A percentile compares a stretch with the other conserved stretches of the same genome.
phyloP scores from a whole-genome alignment of 2,329 filamentous ascomycete genomes.

The Zymoseptoria crescenta region DNA sequence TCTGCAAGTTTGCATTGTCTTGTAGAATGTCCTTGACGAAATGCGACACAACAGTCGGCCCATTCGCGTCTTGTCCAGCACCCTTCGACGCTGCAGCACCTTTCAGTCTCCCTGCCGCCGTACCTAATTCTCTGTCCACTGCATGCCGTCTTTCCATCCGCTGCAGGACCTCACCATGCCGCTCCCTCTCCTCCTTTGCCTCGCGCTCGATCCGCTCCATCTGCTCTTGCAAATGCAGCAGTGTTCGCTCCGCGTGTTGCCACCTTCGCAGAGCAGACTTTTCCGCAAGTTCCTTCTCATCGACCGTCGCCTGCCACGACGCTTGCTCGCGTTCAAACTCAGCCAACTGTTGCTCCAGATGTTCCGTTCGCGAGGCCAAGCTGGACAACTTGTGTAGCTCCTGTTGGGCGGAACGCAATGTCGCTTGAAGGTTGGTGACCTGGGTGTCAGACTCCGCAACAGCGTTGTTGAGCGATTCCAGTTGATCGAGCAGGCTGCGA shows the following conservation, averaged over 20 bases:
- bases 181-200: constrained; percentile 67
- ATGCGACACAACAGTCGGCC: constrained; percentile 73
- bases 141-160: constrained; percentile 77
- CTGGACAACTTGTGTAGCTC: constrained; percentile 66
- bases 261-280: constrained; percentile 73
- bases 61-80: constrained; percentile 50
- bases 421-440: constrained; percentile 67
- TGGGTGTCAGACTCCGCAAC: constrained; percentile 72
- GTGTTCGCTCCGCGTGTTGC: constrained; percentile 72
- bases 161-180: constrained; percentile 70
- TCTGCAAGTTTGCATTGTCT: constrained; percentile 88
- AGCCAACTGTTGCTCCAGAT: constrained; percentile 72
- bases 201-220: constrained; percentile 83
- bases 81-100: constrained; percentile 67
- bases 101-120: constrained; percentile 71
- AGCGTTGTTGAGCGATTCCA: constrained; percentile 75
- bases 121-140: constrained; percentile 74
- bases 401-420: constrained; percentile 68
- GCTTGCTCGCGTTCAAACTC: constrained; percentile 76
- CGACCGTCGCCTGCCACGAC: constrained; percentile 59
- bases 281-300: constrained; percentile 63
- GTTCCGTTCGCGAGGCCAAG: constrained; percentile 65
- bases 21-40: constrained; percentile 93
- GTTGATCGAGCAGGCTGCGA: constrained; percentile 66
- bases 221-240: constrained; percentile 75